Conservation (phyloP, 495 filamentous ascomycete species). For the Lepidopterella palustris region DNA sequence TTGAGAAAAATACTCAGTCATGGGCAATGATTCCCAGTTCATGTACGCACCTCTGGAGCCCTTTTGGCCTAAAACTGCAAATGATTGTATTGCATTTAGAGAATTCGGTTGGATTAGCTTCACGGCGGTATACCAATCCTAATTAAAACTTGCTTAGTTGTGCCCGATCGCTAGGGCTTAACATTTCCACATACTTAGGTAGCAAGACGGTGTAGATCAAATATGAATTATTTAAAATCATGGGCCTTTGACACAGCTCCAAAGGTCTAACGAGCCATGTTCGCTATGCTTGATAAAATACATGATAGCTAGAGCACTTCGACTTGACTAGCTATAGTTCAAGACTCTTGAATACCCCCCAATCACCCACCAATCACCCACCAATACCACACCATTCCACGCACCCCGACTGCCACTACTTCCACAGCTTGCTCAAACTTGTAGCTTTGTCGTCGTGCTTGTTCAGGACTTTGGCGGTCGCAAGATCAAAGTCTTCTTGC, state of each 20-base stretch:
- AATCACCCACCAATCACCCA: not conserved
- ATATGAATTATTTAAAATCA: not conserved
- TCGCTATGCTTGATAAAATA: conserved; percentile 15
- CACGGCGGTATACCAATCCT: too few species aligned
- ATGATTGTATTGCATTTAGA: too few species aligned
- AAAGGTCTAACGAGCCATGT: not conserved
- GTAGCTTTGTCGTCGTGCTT: conserved; percentile 99
- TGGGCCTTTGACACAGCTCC: not conserved
- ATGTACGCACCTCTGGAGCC: too few species aligned
- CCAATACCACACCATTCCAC: not conserved
- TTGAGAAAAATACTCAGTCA: too few species aligned
- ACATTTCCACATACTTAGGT: too few species aligned
- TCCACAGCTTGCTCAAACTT: conserved; percentile 84
- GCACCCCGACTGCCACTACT: conserved; percentile 46
- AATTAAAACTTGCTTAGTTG: too few species aligned
- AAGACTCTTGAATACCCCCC: not conserved
- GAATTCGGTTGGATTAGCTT: too few species aligned
- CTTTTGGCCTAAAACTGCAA: too few species aligned
- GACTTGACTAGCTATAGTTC: not conserved
- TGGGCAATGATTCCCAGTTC: too few species aligned
- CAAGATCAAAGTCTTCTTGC: conserved; percentile 98
- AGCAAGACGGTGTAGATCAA: too few species aligned
- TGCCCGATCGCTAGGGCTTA: too few species aligned
- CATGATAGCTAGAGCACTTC: conserved; percentile 4
- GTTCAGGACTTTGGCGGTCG: conserved; percentile 98